Percentiles rank a stretch among this genome's conserved stretches.
phyloP scores from a whole-genome alignment of 331 rosid species.

The Cydonia oblonga region DNA sequence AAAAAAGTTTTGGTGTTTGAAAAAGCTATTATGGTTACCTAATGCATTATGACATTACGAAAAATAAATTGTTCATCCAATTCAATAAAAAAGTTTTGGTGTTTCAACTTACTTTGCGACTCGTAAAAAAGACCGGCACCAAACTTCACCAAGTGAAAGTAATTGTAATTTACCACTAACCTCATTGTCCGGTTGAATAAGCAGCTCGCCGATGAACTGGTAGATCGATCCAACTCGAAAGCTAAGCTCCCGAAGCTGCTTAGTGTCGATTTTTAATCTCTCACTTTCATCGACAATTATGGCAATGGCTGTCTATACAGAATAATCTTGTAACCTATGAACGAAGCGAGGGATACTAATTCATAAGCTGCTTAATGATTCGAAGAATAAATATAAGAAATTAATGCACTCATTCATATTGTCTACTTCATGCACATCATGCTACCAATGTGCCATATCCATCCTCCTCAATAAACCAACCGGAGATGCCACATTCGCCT shows the following conservation, averaged over 20 bases:
- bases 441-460: neutral
- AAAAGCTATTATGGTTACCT: no score
- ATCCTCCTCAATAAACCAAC: neutral
- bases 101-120: no score
- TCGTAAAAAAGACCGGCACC: no score
- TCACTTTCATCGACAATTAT: constrained; percentile 43
- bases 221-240: constrained; percentile 60
- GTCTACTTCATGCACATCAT: neutral
- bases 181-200: constrained; percentile 48
- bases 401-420: neutral
- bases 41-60: no score
- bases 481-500: neutral
- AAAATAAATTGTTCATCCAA: no score
- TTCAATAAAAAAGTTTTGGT: no score
- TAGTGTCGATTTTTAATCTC: constrained; percentile 34
- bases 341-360: neutral
- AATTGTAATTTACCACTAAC: constrained; percentile 21
- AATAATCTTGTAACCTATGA: constrained; percentile 46
- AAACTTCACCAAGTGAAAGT: no score
- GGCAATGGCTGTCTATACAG: constrained; percentile 52
- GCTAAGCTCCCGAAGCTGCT: constrained; percentile 46
- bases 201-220: constrained; percentile 80
- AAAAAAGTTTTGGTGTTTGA: no score
- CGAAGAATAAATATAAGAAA: neutral
- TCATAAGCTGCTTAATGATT: neutral